These are phyloP conservation scores for Sisymbrium altissimum DNA, from an alignment of 345 rosid species.

Conservation along the genomic window DNA sequence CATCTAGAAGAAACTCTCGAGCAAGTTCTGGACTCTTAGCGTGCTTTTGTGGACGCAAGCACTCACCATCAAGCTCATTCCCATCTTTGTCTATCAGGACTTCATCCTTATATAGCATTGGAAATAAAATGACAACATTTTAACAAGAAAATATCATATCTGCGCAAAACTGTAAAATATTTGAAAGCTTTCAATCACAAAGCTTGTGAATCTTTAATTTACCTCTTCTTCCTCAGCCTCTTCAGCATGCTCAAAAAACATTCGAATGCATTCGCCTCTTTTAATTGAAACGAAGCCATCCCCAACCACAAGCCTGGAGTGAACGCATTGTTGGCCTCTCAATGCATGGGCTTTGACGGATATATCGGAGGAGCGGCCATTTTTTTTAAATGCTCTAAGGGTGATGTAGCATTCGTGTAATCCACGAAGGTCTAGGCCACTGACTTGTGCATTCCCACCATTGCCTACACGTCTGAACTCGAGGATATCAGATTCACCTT, in stretches of 20 bases:
- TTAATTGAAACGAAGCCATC: slow-evolving; percentile 85
- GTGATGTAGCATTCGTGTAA: slow-evolving; percentile 75
- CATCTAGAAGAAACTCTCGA: slow-evolving; percentile 98
- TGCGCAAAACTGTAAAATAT: not conserved
- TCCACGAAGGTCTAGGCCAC: slow-evolving; percentile 67
- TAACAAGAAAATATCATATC: slow-evolving; percentile 6
- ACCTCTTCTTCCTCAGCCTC: slow-evolving; percentile 99
- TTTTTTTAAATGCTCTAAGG: slow-evolving; percentile 74
- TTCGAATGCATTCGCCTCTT: slow-evolving; percentile 74
- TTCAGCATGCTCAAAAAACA: slow-evolving; percentile 94
- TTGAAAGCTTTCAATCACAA: not conserved
- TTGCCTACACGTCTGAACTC: slow-evolving; percentile 82
- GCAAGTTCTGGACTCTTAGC: slow-evolving; percentile 99
- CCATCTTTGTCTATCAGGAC: slow-evolving; percentile 92
- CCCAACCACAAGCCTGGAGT: slow-evolving; percentile 88
- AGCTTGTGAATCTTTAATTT: slow-evolving; percentile 23
- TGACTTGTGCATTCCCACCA: slow-evolving; percentile 55
- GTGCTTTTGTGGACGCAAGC: slow-evolving; percentile 97
- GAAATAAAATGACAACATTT: not conserved
- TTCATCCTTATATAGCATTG: slow-evolving; percentile 66
- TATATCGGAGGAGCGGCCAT: slow-evolving; percentile 75
- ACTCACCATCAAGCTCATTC: slow-evolving; percentile 94
- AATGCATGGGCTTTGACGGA: slow-evolving; percentile 90
- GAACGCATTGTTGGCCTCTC: slow-evolving; percentile 83
- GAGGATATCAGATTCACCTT: slow-evolving; percentile 83